These are phyloP conservation scores for Heterobasidion occidentale DNA, from an alignment of 1,284 basidiomycete species.

Conservation along the genomic window DNA sequence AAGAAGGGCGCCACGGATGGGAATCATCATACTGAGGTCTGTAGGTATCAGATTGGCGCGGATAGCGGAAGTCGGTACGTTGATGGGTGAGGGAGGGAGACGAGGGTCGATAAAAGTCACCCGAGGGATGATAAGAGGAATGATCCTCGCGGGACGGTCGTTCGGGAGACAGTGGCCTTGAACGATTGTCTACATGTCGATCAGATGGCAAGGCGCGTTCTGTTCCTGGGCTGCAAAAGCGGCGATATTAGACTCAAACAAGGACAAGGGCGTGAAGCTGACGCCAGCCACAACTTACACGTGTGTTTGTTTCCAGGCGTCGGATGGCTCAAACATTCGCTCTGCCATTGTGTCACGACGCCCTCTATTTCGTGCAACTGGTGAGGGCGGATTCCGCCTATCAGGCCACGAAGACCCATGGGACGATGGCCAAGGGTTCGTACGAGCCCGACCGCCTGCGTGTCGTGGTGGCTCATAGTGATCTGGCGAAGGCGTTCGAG, in stretches of 20 bases:
- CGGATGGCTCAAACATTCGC: slow-evolving; percentile 64
- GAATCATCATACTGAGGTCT: slow-evolving; percentile 16
- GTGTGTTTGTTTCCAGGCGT: slow-evolving; percentile 58
- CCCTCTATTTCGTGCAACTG: slow-evolving; percentile 19
- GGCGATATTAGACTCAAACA: not conserved
- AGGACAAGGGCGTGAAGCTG: not conserved
- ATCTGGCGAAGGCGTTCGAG: slow-evolving; percentile 44
- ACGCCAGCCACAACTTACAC: slow-evolving; percentile 6
- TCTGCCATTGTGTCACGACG: slow-evolving; percentile 37
- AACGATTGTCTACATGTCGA: slow-evolving; percentile 6
- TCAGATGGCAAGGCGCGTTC: slow-evolving; percentile 8
- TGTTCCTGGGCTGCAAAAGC: slow-evolving; percentile 1
- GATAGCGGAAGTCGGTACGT: slow-evolving; percentile 14
- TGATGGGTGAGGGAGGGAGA: slow-evolving; percentile 9
- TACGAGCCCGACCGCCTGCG: slow-evolving; percentile 19
- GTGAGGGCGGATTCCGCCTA: slow-evolving; percentile 22
- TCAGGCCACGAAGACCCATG: slow-evolving; percentile 21
- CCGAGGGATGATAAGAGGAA: slow-evolving; percentile 7
- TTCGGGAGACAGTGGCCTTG: slow-evolving; percentile 1
- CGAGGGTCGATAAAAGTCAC: slow-evolving; percentile 17
- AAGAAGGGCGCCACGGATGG: slow-evolving; percentile 9
- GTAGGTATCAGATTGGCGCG: slow-evolving; percentile 18
- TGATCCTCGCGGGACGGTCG: slow-evolving; percentile 2
- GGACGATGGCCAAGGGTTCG: slow-evolving; percentile 23
- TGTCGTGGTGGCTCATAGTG: slow-evolving; percentile 26